Percentiles rank a stretch among this genome's conserved stretches.
Evolutionary conservation across 805 yeast genomes (phyloP).

Genomic region (Metschnikowia rubicola): DNA sequence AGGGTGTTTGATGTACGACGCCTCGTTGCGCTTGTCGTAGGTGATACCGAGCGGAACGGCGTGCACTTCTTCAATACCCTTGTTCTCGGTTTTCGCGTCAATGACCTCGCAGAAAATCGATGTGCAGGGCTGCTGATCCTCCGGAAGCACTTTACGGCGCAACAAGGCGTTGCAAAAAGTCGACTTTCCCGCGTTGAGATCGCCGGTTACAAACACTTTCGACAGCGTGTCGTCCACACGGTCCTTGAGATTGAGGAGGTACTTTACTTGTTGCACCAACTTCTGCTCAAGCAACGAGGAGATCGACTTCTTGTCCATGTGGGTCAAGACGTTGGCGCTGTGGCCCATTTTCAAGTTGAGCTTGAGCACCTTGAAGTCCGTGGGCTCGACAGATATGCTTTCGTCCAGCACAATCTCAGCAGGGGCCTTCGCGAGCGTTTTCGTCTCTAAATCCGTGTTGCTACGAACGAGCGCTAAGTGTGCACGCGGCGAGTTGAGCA

Average conservation of each 20-base stretch:
- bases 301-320: conserved; percentile 64
- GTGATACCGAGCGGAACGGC: conserved; percentile 64
- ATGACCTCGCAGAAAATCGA: conserved; percentile 92
- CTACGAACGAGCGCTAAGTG: conserved; percentile 51
- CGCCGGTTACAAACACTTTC: conserved; percentile 95
- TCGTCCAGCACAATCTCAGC: conserved; percentile 10
- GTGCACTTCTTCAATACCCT: conserved; percentile 84
- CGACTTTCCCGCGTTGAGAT: conserved; percentile 93
- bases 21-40: conserved; percentile 55
- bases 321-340: conserved; percentile 41
- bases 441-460: conserved; percentile 23
- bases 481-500: conserved; percentile 48
- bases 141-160: conserved; percentile 76
- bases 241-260: conserved; percentile 66
- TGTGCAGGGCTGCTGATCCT: conserved; percentile 97
- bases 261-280: conserved; percentile 60
- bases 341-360: conserved; percentile 59
- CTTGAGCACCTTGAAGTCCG: conserved; percentile 53
- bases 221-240: conserved; percentile 90
- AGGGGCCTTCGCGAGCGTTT: conserved; percentile 19
- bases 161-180: conserved; percentile 90
- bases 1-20: conserved; percentile 57
- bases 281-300: conserved; percentile 69
- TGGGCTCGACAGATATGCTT: conserved; percentile 23
- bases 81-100: conserved; percentile 70